Evolutionary conservation across 768 basidiomycete species (phyloP).

Genomic region (Russula lepida): DNA sequence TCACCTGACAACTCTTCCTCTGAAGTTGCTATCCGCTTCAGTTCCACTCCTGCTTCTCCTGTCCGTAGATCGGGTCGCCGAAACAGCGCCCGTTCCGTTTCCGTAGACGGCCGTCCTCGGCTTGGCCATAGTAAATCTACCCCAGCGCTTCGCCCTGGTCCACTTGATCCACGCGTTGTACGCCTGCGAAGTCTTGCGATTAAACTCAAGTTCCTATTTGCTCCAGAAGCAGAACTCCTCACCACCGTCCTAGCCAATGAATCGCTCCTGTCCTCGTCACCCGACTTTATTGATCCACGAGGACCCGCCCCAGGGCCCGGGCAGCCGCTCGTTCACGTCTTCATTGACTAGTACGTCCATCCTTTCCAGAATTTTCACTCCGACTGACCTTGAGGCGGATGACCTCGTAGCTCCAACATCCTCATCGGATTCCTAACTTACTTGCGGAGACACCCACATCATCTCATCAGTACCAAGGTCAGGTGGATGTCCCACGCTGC

Average conservation of each 20-base stretch:
- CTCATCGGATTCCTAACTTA: constrained; percentile 74
- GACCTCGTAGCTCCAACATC: constrained; percentile 64
- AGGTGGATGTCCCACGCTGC: constrained; percentile 69
- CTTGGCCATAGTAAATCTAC: constrained; percentile 42
- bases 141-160: constrained; percentile 34
- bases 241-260: constrained; percentile 27
- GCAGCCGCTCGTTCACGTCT: constrained; percentile 33
- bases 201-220: constrained; percentile 49
- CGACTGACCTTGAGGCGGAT: not conserved
- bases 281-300: constrained; percentile 32
- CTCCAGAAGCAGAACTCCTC: constrained; percentile 36
- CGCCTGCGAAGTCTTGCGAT: constrained; percentile 48
- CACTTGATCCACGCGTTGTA: constrained; percentile 40
- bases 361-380: constrained; percentile 8
- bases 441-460: constrained; percentile 47
- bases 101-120: constrained; percentile 24
- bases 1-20: constrained; percentile 26
- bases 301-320: constrained; percentile 28
- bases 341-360: constrained; percentile 51
- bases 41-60: constrained; percentile 26
- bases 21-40: constrained; percentile 23
- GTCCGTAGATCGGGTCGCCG: constrained; percentile 4
- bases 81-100: constrained; percentile 20
- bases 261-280: constrained; percentile 20
- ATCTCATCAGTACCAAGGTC: constrained; percentile 29